A percentile compares a stretch with the other conserved stretches of the same genome.
These are phyloP conservation scores for Tubosaeta sp. DNA, from an alignment of 768 basidiomycete genomes.

Conservation along the genomic window DNA sequence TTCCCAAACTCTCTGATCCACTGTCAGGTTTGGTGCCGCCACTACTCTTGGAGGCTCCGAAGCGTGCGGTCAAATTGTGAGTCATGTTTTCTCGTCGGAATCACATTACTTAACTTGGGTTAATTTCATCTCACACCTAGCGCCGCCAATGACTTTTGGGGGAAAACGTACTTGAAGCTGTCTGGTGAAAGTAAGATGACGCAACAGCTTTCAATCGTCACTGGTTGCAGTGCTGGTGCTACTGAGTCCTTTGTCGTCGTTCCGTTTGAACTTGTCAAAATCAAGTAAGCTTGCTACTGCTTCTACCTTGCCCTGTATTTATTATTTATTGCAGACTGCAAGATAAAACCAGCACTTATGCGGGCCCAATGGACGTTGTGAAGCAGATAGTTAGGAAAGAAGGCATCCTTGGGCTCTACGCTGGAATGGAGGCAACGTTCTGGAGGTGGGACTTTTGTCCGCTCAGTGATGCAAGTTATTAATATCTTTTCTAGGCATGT, in stretches of 20 bases:
- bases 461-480: neutral
- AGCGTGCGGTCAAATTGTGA: conserved; percentile 94
- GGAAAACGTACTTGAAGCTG: conserved; percentile 62
- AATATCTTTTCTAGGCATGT: conserved; percentile 50
- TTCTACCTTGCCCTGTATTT: neutral
- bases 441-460: conserved; percentile 62
- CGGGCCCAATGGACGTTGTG: conserved; percentile 89
- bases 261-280: conserved; percentile 94
- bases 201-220: conserved; percentile 79
- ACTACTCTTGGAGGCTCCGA: conserved; percentile 92
- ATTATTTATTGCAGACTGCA: conserved; percentile 55
- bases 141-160: conserved; percentile 95
- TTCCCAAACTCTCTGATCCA: neutral
- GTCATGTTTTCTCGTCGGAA: conserved; percentile 19
- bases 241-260: conserved; percentile 95
- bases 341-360: conserved; percentile 87
- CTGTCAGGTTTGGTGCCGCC: conserved; percentile 84
- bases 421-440: conserved; percentile 96
- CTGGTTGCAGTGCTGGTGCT: conserved; percentile 92
- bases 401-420: conserved; percentile 82
- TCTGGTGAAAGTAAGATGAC: conserved; percentile 83
- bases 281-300: conserved; percentile 48
- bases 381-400: conserved; percentile 72
- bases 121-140: conserved; percentile 29
- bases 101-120: neutral